phyloP scores from a whole-genome alignment of 352 stramenopile genomes.

The Halophytophthora polymorphica region DNA sequence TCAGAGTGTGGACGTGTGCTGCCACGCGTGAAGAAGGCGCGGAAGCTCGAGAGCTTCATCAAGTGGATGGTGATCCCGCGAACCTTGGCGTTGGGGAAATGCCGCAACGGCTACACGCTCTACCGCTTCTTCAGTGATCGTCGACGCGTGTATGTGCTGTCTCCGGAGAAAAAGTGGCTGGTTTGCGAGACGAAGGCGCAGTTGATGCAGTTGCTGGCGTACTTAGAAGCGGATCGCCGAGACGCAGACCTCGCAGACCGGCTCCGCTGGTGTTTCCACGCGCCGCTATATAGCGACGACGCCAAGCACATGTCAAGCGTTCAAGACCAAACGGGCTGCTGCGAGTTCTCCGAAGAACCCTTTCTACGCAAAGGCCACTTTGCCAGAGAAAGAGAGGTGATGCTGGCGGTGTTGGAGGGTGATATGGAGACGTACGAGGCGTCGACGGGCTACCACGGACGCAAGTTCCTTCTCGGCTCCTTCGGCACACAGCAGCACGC shows the following conservation, averaged over 20 bases:
- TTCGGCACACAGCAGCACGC: slow-evolving; percentile 46
- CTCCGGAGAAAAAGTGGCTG: slow-evolving; percentile 46
- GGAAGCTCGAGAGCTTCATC: slow-evolving; percentile 60
- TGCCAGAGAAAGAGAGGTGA: slow-evolving; percentile 39
- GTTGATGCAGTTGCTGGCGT: slow-evolving; percentile 39
- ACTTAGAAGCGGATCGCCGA: slow-evolving; percentile 43
- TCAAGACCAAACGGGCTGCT: slow-evolving; percentile 25
- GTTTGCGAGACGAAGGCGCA: slow-evolving; percentile 23
- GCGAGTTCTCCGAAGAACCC: slow-evolving; percentile 27
- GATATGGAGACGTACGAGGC: slow-evolving; percentile 54
- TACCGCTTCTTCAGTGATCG: slow-evolving; percentile 68
- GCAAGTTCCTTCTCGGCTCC: slow-evolving; percentile 48
- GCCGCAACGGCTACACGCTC: slow-evolving; percentile 44
- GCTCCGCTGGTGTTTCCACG: slow-evolving; percentile 43
- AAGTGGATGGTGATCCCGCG: slow-evolving; percentile 56
- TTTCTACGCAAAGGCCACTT: slow-evolving; percentile 43
- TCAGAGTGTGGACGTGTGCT: slow-evolving; percentile 51
- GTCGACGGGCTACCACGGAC: slow-evolving; percentile 37
- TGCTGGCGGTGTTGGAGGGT: slow-evolving; percentile 32
- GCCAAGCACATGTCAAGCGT: slow-evolving; percentile 3
- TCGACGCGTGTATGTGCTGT: slow-evolving; percentile 49
- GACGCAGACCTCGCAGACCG: slow-evolving; percentile 31
- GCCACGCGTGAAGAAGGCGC: slow-evolving; percentile 43
- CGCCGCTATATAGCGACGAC: slow-evolving; percentile 27
- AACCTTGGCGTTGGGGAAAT: slow-evolving; percentile 57